Conservation (phyloP, 164 flowering plant genomes). For the Chimonanthus salicifolius region DNA sequence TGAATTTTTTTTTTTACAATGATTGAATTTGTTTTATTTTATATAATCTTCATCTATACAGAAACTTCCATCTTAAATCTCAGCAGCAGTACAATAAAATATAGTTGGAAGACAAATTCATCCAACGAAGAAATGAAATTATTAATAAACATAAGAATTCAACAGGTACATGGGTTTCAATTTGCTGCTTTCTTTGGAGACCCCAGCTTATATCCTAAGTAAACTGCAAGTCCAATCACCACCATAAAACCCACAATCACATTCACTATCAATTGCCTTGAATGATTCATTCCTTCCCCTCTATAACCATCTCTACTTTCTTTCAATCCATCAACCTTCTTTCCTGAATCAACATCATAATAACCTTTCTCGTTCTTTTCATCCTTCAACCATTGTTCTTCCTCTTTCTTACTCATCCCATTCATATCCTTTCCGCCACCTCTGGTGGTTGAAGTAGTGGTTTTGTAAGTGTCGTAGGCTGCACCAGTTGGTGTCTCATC, state of each 20-base stretch:
- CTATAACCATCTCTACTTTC: too few species aligned
- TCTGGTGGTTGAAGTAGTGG: neutral
- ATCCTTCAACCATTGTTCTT: neutral
- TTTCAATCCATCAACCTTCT: neutral
- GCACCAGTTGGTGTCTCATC: neutral
- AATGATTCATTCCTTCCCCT: neutral
- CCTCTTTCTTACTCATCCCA: neutral
- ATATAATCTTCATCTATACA: too few species aligned
- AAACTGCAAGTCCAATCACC: slow-evolving; percentile 1
- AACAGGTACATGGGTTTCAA: neutral
- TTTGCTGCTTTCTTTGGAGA: neutral
- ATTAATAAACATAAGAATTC: too few species aligned
- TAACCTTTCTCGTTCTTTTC: too few species aligned
- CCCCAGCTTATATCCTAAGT: neutral
- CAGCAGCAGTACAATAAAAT: too few species aligned
- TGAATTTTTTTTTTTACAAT: too few species aligned
- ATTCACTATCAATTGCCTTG: neutral
- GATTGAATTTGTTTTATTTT: too few species aligned
- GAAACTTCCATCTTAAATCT: too few species aligned
- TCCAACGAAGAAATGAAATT: too few species aligned
- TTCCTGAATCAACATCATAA: neutral
- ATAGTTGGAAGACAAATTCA: too few species aligned
- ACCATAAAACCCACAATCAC: slow-evolving; percentile 4
- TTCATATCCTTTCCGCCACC: neutral
- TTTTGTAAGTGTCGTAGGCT: too few species aligned